phyloP scores from a whole-genome alignment of 2,329 filamentous ascomycete species.

The Albifimbria verrucaria region DNA sequence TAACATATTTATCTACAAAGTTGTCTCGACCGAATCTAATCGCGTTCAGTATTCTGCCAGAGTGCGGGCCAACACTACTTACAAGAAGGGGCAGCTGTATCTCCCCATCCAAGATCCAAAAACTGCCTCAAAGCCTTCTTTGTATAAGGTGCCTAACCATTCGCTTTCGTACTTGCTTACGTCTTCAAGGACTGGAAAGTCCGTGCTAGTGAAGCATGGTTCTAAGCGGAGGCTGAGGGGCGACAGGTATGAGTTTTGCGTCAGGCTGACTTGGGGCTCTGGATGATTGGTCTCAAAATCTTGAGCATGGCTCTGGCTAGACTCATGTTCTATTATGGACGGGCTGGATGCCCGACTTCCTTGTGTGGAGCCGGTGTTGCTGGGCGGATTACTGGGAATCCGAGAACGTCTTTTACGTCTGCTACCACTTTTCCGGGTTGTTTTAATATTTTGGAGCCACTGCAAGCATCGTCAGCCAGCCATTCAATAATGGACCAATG shows the following conservation, averaged over 20 bases:
- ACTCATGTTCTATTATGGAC: no score
- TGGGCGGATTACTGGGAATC: conserved; percentile 7
- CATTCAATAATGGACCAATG: neutral
- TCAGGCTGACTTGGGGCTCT: no score
- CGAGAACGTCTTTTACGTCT: conserved; percentile 12
- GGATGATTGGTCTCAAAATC: no score
- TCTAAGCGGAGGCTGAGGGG: neutral
- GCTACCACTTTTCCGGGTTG: neutral
- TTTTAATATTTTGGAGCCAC: conserved; percentile 23
- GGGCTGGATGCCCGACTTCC: no score
- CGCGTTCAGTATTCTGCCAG: conserved; percentile 3
- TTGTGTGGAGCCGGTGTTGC: conserved; percentile 7
- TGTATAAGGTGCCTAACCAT: conserved; percentile 28
- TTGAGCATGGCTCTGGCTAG: no score
- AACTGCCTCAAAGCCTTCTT: conserved; percentile 32
- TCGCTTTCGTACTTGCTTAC: conserved; percentile 10
- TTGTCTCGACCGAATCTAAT: conserved; percentile 19
- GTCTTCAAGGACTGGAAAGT: conserved; percentile 2
- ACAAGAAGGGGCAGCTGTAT: conserved; percentile 39
- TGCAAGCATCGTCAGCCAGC: conserved; percentile 5
- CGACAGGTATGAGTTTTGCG: no score
- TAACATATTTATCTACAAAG: conserved; percentile 25
- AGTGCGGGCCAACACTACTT: conserved; percentile 10
- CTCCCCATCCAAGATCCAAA: conserved; percentile 41
- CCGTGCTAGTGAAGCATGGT: conserved; percentile 1